phyloP scores from a whole-genome alignment of 352 stramenopile species.

The Achlya hypogyna region DNA sequence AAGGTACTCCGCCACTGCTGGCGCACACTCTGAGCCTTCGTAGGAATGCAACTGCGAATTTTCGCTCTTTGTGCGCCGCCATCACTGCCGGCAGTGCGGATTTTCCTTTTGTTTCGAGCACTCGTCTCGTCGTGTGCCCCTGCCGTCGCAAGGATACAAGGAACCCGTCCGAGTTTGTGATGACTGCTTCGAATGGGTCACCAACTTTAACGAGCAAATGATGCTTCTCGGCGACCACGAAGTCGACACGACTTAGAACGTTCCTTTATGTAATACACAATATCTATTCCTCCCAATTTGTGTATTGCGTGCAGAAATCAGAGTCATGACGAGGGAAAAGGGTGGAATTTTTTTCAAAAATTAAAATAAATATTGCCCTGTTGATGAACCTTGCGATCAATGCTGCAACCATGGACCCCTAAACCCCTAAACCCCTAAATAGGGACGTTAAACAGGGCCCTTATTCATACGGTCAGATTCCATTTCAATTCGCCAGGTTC shows the following conservation, averaged over 20 bases:
- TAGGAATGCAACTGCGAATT: conserved; percentile 63
- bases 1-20: conserved; percentile 8
- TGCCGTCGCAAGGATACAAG: conserved; percentile 60
- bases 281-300: no score
- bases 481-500: no score
- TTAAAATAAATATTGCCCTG: no score
- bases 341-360: no score
- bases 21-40: background rate
- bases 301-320: no score
- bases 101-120: conserved; percentile 82
- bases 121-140: conserved; percentile 56
- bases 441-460: no score
- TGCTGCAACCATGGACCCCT: no score
- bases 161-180: conserved; percentile 76
- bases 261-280: background rate
- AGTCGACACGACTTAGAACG: background rate
- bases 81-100: conserved; percentile 77
- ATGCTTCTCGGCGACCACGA: conserved; percentile 13
- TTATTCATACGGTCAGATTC: no score
- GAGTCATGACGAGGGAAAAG: no score
- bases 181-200: conserved; percentile 56
- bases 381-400: no score
- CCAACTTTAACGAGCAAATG: conserved; percentile 17
- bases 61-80: conserved; percentile 52
- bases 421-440: no score